Percentiles rank a stretch among this genome's conserved stretches.
These are phyloP conservation scores for Thalassiosira hispida DNA, from an alignment of 352 stramenopile species.

Conservation along the genomic window DNA sequence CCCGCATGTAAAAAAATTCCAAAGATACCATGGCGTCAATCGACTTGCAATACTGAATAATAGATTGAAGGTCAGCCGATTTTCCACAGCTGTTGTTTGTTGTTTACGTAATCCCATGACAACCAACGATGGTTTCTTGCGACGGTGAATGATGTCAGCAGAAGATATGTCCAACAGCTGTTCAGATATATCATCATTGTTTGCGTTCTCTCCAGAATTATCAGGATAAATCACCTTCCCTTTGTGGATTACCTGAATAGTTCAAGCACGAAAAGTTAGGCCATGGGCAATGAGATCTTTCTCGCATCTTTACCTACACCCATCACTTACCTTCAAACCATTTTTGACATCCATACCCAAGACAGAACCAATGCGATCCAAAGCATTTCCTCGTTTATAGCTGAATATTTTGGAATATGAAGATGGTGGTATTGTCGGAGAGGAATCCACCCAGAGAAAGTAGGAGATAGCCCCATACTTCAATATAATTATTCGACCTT, in stretches of 20 bases:
- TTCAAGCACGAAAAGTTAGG: background rate
- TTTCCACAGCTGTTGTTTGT: conserved; percentile 1
- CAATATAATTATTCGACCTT: conserved; percentile 38
- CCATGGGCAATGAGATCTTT: background rate
- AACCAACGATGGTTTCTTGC: conserved; percentile 55
- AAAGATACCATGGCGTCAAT: conserved; percentile 25
- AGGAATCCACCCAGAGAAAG: conserved; percentile 32
- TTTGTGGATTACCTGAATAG: conserved; percentile 49
- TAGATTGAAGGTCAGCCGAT: background rate
- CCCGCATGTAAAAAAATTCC: conserved; percentile 7
- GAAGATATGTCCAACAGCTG: conserved; percentile 45
- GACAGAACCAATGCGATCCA: conserved; percentile 34
- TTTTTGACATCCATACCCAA: conserved; percentile 40
- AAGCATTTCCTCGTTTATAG: conserved; percentile 26
- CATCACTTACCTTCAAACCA: conserved; percentile 40
- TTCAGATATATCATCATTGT: conserved; percentile 23
- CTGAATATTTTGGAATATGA: conserved; percentile 6
- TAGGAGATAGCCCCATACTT: conserved; percentile 43
- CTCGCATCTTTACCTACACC: background rate
- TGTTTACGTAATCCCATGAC: conserved; percentile 46
- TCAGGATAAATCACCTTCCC: conserved; percentile 52
- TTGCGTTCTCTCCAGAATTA: background rate
- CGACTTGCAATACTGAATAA: background rate
- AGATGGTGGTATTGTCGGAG: conserved; percentile 8
- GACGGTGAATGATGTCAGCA: conserved; percentile 36